Percentiles rank a stretch among this genome's conserved stretches.
These are phyloP conservation scores for Epichloe glyceriae DNA, from an alignment of 2,329 filamentous ascomycete species.

Conservation along the genomic window DNA sequence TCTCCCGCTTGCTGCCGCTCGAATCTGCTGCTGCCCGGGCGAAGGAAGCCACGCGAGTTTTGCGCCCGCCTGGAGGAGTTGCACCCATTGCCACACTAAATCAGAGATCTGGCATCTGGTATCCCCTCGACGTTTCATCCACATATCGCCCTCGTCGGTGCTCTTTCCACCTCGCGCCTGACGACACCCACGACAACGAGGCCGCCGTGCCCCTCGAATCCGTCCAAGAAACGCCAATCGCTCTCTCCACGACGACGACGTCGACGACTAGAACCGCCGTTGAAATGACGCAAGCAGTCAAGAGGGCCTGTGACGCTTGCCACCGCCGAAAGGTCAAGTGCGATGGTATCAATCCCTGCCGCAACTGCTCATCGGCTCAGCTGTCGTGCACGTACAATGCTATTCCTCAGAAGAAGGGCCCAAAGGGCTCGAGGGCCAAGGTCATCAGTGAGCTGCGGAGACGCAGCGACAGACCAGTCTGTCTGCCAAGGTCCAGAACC, in stretches of 20 bases:
- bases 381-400: conserved; percentile 63
- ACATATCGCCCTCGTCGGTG: neutral
- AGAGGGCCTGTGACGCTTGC: conserved; percentile 58
- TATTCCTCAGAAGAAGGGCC: conserved; percentile 64
- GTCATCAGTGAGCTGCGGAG: conserved; percentile 63
- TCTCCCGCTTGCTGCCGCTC: conserved; percentile 5
- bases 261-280: neutral
- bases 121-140: conserved; percentile 5
- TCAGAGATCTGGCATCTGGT: conserved; percentile 4
- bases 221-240: neutral
- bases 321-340: conserved; percentile 66
- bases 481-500: conserved; percentile 46
- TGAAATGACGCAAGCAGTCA: conserved; percentile 39
- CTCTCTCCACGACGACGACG: neutral
- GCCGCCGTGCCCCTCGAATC: neutral
- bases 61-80: conserved; percentile 5
- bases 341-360: conserved; percentile 57
- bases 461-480: conserved; percentile 54
- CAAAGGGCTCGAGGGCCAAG: conserved; percentile 61
- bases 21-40: conserved; percentile 1
- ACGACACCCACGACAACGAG: neutral
- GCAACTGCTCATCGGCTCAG: conserved; percentile 54
- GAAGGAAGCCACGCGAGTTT: conserved; percentile 7
- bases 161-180: neutral
- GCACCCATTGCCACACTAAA: conserved; percentile 1